Evolutionary conservation across 306 rosid species (phyloP).

Genomic region (Prunus padus): DNA sequence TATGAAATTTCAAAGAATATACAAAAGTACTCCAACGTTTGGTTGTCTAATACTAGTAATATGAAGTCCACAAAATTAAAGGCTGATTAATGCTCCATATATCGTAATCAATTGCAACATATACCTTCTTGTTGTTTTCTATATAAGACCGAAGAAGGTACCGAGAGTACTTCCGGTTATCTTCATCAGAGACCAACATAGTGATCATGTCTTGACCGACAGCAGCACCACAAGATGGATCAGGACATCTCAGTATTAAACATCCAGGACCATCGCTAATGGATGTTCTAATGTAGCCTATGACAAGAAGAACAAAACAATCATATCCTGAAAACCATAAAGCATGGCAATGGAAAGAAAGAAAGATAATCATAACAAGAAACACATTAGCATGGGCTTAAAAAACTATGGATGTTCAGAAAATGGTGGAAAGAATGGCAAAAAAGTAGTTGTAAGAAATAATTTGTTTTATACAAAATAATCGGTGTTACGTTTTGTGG

Average conservation of each 20-base stretch:
- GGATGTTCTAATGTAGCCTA: slow-evolving; percentile 73
- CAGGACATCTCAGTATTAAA: slow-evolving; percentile 86
- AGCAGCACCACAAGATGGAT: slow-evolving; percentile 75
- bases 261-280: slow-evolving; percentile 93
- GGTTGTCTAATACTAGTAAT: background rate
- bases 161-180: slow-evolving; percentile 61
- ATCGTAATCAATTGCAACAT: background rate
- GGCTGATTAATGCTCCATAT: background rate
- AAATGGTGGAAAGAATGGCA: background rate
- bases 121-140: slow-evolving; percentile 84
- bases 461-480: background rate
- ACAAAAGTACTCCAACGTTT: background rate
- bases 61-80: background rate
- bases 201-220: slow-evolving; percentile 78
- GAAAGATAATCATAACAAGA: background rate
- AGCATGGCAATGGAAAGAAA: background rate
- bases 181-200: slow-evolving; percentile 51
- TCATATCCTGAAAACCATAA: background rate
- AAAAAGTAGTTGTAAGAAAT: background rate
- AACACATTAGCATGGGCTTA: background rate
- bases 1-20: background rate
- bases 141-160: slow-evolving; percentile 77
- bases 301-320: background rate
- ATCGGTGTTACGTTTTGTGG: background rate
- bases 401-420: background rate